These are phyloP conservation scores for Pythium guiyangense DNA, from an alignment of 352 stramenopile genomes.

Conservation along the genomic window DNA sequence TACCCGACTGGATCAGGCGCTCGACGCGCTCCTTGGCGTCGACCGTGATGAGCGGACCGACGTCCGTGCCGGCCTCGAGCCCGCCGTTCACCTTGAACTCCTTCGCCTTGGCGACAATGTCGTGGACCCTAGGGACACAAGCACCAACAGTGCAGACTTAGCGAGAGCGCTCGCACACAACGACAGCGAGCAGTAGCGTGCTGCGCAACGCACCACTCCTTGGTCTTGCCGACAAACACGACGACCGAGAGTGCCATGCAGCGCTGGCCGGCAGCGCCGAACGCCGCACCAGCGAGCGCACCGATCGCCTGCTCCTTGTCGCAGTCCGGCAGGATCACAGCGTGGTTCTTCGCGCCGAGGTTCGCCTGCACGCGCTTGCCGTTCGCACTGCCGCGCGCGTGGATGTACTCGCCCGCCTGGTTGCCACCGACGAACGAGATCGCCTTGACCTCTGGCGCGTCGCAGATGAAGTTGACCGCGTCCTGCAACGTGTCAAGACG, in stretches of 20 bases:
- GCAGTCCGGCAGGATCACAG: conserved; percentile 93
- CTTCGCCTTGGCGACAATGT: conserved; percentile 90
- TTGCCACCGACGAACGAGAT: conserved; percentile 97
- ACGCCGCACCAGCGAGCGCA: conserved; percentile 89
- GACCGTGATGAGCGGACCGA: conserved; percentile 89
- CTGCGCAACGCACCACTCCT: conserved; percentile 61
- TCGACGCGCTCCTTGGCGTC: conserved; percentile 88
- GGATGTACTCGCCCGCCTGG: conserved; percentile 93
- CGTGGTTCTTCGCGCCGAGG: conserved; percentile 98
- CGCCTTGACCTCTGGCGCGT: conserved; percentile 91
- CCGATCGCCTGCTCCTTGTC: conserved; percentile 88
- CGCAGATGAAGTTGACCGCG: conserved; percentile 94
- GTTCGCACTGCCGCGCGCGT: conserved; percentile 78
- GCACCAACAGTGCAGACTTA: not conserved
- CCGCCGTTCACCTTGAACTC: conserved; percentile 90
- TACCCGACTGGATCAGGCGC: conserved; percentile 82
- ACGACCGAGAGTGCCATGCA: conserved; percentile 97
- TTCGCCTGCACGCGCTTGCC: conserved; percentile 96
- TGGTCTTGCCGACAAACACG: conserved; percentile 93
- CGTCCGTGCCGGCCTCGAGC: conserved; percentile 60
- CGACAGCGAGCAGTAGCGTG: too few species aligned
- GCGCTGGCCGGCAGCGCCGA: conserved; percentile 96
- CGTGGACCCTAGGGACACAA: conserved; percentile 44
- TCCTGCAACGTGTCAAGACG: conserved; percentile 36
- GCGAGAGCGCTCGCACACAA: too few species aligned